A percentile compares a stretch with the other conserved stretches of the same genome.
phyloP scores from a whole-genome alignment of 352 stramenopile genomes.

The Phytophthora litchii region DNA sequence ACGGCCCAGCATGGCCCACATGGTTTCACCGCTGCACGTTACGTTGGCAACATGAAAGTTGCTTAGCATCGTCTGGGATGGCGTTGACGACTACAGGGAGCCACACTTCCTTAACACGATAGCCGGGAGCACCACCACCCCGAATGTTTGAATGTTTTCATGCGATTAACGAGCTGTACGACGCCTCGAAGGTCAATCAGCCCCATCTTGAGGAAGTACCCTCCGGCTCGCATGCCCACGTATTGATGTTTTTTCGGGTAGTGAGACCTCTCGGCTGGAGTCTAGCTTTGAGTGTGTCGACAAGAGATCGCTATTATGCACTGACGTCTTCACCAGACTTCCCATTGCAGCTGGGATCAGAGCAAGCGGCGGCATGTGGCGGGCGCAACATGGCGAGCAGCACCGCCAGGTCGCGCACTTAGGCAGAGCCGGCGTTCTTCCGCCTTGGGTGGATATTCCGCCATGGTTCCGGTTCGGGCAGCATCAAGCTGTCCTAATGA shows the following conservation, averaged over 20 bases:
- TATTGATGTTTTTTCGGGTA: conserved; percentile 10
- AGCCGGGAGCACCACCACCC: background rate
- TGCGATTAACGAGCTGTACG: conserved; percentile 20
- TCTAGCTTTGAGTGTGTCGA: background rate
- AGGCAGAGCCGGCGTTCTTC: conserved; percentile 4
- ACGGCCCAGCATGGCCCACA: conserved; percentile 3
- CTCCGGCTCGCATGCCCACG: conserved; percentile 10
- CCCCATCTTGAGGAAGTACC: conserved; percentile 20
- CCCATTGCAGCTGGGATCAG: conserved; percentile 27
- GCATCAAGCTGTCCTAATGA: conserved; percentile 10
- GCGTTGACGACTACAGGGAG: conserved; percentile 16
- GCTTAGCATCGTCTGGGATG: conserved; percentile 17
- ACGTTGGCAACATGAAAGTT: conserved; percentile 46
- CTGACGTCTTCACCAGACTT: conserved; percentile 11
- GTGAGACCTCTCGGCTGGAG: background rate
- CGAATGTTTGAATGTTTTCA: conserved; percentile 30
- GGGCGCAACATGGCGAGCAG: background rate
- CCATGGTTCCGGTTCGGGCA: background rate
- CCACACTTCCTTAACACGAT: conserved; percentile 8
- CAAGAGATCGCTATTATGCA: conserved; percentile 24
- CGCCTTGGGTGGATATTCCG: conserved; percentile 25
- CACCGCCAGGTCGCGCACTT: background rate
- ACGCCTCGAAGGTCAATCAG: conserved; percentile 14
- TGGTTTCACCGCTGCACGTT: conserved; percentile 18
- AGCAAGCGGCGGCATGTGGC: conserved; percentile 15